A percentile compares a stretch with the other conserved stretches of the same genome.
Conservation (phyloP, 768 basidiomycete species). For the Leccinum subtestaceum region DNA sequence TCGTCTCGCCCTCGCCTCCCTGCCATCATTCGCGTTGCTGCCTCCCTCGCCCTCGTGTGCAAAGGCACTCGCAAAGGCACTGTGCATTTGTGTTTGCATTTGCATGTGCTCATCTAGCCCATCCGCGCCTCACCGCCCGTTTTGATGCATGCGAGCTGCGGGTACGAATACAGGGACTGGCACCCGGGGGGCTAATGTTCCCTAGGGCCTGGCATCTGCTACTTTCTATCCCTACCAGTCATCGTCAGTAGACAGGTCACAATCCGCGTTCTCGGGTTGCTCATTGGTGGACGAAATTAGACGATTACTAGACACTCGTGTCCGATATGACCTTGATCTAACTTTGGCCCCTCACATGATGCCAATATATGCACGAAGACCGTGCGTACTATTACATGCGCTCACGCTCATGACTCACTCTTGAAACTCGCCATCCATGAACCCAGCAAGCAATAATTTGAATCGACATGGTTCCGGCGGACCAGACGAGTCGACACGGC, state of each 20-base stretch:
- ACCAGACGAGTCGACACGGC: conserved; percentile 1
- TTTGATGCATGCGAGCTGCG: too few species aligned
- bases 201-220: background rate
- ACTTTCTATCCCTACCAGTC: background rate
- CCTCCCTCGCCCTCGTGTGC: too few species aligned
- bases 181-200: background rate
- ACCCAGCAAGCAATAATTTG: background rate
- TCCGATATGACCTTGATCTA: background rate
- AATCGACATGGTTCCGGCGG: background rate
- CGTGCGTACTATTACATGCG: background rate
- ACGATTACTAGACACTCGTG: background rate
- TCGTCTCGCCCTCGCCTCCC: too few species aligned
- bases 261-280: background rate
- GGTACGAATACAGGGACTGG: background rate
- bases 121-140: background rate
- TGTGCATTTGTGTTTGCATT: too few species aligned
- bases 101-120: too few species aligned
- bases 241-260: background rate
- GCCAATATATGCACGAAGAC: background rate
- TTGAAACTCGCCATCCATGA: background rate
- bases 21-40: too few species aligned
- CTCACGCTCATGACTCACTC: background rate
- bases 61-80: background rate
- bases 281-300: background rate
- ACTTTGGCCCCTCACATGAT: background rate